Evolutionary conservation across 2,329 filamentous ascomycete genomes (phyloP), one percentile per base, ranked within the genome.

Genomic region (Fusarium nelsonii): DNA sequence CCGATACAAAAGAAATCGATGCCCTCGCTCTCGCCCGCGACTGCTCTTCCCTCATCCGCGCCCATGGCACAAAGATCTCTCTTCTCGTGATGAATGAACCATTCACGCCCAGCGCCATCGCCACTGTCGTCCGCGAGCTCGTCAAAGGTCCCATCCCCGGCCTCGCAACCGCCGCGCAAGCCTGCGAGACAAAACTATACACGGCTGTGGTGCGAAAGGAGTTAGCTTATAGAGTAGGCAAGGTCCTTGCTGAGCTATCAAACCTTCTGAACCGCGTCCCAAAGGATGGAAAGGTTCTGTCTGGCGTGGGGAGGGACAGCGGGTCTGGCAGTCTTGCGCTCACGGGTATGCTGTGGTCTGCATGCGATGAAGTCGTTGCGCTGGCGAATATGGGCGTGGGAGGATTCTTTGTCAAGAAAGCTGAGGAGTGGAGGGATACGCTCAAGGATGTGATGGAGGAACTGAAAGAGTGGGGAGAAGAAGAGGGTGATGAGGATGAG

Each of bases 21-120:
- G 84, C 89, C 11, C 85, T 97, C 26, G 81, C 88, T 15, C 85
- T 95, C 60, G 88, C 94, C 34, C 86, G 87, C 72, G 91, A 94
- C 73, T 87, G 92, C 0, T 87, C 92, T 1, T 87, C 85, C 28
- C 84, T 97, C 7, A 88, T 97, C 62, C 90, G 88, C 76, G 92
- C 94, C 0, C 93, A 97, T 76, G 88, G 90, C 3, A 97, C 94
- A 8, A 97, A 97, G 68, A 85, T 97, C 28, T 95, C 92, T 0
- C 89, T 97, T 1, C 86, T 98, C 14, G 87, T 96, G 2, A 91
- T 97, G 74, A 97, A 92, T 74, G 87, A 92, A 18, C 94, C 95
- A 1, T 97, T 97, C 71, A 96, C 94, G 0, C 90, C 92, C 0
- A 89, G 90, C 1, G 94, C 93, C 7, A 84, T 97, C 34, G 81